Percentiles rank a stretch among this genome's conserved stretches.
phyloP scores from a whole-genome alignment of 2,329 filamentous ascomycete species.

The Claviceps sp. region DNA sequence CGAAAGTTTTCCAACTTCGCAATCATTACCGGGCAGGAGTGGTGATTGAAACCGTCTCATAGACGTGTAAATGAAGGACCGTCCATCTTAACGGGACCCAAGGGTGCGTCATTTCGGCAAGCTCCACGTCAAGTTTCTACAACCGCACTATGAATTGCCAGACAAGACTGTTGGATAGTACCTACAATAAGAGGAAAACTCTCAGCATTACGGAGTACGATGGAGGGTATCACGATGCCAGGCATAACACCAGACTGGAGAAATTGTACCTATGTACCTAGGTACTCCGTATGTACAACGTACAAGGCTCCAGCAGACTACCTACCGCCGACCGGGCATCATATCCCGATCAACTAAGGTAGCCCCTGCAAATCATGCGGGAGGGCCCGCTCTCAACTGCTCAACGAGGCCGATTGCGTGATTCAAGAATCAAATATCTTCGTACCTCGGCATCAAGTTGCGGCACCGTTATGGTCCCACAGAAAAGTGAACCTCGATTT shows the following conservation, averaged over 20 bases:
- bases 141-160: background rate
- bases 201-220: too few species aligned
- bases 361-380: background rate
- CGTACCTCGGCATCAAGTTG: background rate
- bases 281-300: too few species aligned
- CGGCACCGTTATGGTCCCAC: background rate
- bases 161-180: background rate
- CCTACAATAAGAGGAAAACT: too few species aligned
- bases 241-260: too few species aligned
- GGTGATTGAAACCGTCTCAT: background rate
- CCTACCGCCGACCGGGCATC: background rate
- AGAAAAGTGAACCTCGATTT: background rate
- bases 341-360: background rate
- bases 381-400: background rate
- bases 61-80: background rate
- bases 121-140: background rate
- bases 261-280: too few species aligned
- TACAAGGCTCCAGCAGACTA: too few species aligned
- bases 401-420: background rate
- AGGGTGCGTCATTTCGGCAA: constrained; percentile 1
- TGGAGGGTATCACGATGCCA: too few species aligned
- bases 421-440: background rate
- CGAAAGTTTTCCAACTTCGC: background rate
- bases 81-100: background rate
- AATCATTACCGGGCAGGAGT: background rate